Evolutionary conservation across 345 rosid species (phyloP), one percentile per base, ranked within the genome.

Genomic region (Eutrema yunnanense): DNA sequence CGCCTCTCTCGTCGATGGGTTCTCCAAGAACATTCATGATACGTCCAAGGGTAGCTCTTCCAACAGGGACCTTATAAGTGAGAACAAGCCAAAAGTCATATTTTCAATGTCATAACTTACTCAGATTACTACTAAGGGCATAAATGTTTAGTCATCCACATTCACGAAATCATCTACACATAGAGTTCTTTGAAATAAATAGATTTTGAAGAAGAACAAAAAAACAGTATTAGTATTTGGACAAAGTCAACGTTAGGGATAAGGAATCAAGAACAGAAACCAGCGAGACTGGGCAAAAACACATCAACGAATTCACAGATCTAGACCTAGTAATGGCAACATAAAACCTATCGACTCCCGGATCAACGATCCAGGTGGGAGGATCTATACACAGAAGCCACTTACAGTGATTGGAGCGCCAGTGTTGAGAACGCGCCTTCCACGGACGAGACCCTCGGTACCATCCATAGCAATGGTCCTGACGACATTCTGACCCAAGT

Each of bases 391-490:
- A 22, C 3, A 50, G 43, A 58, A 9, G 49, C 3, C 6, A 61
- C 83, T 71, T 79, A 95, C 99, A 36, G 91, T 95, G 83, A 95
- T 95, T 13, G 99, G 97, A 67, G 96, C 89, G 0, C 97, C 97
- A 1, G 97, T 92, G 65, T 95, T 92, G 60, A 95, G 89, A 54
- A 95, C 96, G 10, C 78, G 85, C 72, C 88, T 84, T 5, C 99
- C 97, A 64, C 97, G 80, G 8, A 89, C 92, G 2, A 95, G 78
- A 30, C 97, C 97, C 29, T 92, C 96, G 22, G 97, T 89, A 32
- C 90, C 97, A 74, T 92, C 97, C 97, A 95, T 92, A 65, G 97
- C 99, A 64, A 95, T 92, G 19, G 97, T 91, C 82, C 99, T 81
- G 3, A 95, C 97, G 26, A 82, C 75, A 70, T 75, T 84, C 85